phyloP scores from a whole-genome alignment of 2,329 filamentous ascomycete genomes.

The Myriosclerotinia curreyana region DNA sequence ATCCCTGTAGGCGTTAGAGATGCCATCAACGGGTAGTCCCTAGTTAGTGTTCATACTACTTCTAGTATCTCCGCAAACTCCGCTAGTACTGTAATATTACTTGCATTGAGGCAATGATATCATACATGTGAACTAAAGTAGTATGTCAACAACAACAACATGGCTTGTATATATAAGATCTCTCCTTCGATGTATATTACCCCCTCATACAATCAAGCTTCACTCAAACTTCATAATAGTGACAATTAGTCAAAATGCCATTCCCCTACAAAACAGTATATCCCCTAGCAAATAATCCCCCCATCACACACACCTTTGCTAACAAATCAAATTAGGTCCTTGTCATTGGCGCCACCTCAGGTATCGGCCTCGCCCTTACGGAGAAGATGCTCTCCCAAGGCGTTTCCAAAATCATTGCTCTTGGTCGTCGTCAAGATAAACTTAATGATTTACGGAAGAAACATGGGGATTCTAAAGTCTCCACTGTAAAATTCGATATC shows the following conservation, averaged over 20 bases:
- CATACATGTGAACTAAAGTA: neutral
- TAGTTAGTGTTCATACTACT: neutral
- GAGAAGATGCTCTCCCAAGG: slow-evolving; percentile 46
- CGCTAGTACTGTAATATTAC: too few species aligned
- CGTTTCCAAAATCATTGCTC: slow-evolving; percentile 50
- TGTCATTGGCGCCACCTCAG: slow-evolving; percentile 54
- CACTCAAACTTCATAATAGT: neutral
- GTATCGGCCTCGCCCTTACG: slow-evolving; percentile 49
- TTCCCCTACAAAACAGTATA: slow-evolving; percentile 6
- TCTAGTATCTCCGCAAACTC: neutral
- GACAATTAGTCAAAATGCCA: neutral
- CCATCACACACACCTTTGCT: neutral
- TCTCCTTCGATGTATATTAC: too few species aligned
- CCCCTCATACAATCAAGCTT: neutral
- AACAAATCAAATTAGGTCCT: slow-evolving; percentile 46
- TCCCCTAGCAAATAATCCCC: too few species aligned
- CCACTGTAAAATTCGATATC: slow-evolving; percentile 18
- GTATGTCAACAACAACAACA: neutral
- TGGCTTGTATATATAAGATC: neutral
- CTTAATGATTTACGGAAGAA: slow-evolving; percentile 41
- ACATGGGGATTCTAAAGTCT: slow-evolving; percentile 6
- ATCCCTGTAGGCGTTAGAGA: neutral
- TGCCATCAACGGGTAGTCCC: neutral
- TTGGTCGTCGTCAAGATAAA: slow-evolving; percentile 51
- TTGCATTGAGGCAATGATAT: neutral